Evolutionary conservation across 2,329 filamentous ascomycete species (phyloP), one percentile per base, ranked within the genome.

Genomic region (Apiospora malaysiana): DNA sequence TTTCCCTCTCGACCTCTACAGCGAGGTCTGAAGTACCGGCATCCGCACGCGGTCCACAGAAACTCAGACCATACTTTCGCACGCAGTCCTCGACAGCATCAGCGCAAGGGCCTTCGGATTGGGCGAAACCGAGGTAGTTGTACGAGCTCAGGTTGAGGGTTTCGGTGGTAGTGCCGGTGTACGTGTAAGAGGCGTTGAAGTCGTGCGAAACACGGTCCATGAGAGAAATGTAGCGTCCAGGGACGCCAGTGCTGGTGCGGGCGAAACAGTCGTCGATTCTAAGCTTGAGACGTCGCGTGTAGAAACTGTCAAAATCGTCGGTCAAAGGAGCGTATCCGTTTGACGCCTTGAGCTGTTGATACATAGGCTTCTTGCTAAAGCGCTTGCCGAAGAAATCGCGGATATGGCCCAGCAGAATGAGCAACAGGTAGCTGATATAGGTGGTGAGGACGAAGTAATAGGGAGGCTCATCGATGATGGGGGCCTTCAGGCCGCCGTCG

Each of bases 141-240:
- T 99, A 99, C 1, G 96, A 99, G 85, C 95, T 98, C 92, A 99
- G 93, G 84, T 99, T 99, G 77, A 99, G 86, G 0, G 96, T 98
- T 82, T 99, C 94, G 1, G 95, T 98, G 71, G 90, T 92, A 66
- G 94, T 97, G 71, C 96, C 96, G 1, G 93, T 95, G 82, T 94
- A 91, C 80, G 93, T 90, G 85, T 97, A 99, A 71, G 92, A 92
- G 78, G 92, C 88, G 84, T 99, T 99, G 86, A 94, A 94, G 80
- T 99, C 94, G 79, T 95, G 89, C 2, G 95, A 97, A 76, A 90
- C 92, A 78, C 96, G 94, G 82, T 98, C 95, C 76, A 98, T 88
- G 49, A 99, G 87, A 32, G 94, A 98, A 78, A 99, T 97, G 85
- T 90, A 98, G 73, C 96, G 91, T 70, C 96, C 96, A 10, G 96